These are phyloP conservation scores for Mycena alexandri DNA, from an alignment of 768 basidiomycete genomes.

Conservation along the genomic window DNA sequence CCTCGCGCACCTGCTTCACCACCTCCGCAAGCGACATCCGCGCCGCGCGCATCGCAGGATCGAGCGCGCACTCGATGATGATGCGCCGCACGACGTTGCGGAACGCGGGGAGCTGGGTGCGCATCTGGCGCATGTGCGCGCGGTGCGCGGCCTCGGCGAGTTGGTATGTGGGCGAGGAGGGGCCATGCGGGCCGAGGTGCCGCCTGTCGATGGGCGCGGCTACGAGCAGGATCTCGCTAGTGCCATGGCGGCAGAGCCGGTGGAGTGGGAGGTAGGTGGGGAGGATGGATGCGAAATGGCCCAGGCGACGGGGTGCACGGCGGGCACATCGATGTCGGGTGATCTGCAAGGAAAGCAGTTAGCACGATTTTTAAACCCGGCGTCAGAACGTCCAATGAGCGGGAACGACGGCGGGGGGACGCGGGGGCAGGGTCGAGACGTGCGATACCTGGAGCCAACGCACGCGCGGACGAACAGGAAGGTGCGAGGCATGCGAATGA, in stretches of 20 bases:
- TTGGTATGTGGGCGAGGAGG: constrained; percentile 56
- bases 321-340: constrained; percentile 40
- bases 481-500: too few species aligned
- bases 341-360: constrained; percentile 38
- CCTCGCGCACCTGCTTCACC: constrained; percentile 65
- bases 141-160: constrained; percentile 58
- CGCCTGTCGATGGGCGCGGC: too few species aligned
- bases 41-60: constrained; percentile 69
- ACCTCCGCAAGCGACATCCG: constrained; percentile 75
- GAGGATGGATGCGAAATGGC: constrained; percentile 49
- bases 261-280: constrained; percentile 27
- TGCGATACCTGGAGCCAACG: too few species aligned
- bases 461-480: too few species aligned
- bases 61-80: constrained; percentile 71
- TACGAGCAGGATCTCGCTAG: constrained; percentile 14
- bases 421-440: too few species aligned
- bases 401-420: too few species aligned
- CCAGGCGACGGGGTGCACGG: constrained; percentile 77
- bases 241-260: constrained; percentile 30
- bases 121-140: constrained; percentile 70
- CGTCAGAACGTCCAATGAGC: too few species aligned
- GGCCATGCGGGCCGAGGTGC: constrained; percentile 58
- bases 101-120: constrained; percentile 73
- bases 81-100: constrained; percentile 74
- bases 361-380: constrained; percentile 44